These are phyloP conservation scores for Agrostemma githago DNA, from an alignment of 148 eudicot species.

Conservation along the genomic window DNA sequence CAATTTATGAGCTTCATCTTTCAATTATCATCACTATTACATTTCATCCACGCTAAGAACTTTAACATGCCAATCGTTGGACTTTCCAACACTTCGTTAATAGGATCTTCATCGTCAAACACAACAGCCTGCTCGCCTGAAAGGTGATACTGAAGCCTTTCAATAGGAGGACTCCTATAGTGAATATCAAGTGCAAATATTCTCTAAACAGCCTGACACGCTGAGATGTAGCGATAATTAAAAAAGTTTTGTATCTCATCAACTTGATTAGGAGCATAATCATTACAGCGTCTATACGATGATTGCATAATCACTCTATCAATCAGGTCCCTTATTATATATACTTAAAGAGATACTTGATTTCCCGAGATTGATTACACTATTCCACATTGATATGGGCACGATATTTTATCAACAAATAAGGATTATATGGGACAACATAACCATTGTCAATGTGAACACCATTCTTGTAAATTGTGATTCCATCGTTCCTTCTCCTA, in stretches of 20 bases:
- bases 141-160: slow-evolving; percentile 2
- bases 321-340: too few relatives aligned
- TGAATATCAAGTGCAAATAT: slow-evolving; percentile 10
- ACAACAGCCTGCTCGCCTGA: slow-evolving; percentile 1
- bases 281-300: background rate
- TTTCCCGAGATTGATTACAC: too few relatives aligned
- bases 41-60: slow-evolving; percentile 15
- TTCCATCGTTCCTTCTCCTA: too few relatives aligned
- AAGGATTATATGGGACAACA: too few relatives aligned
- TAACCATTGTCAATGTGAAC: too few relatives aligned
- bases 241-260: slow-evolving; percentile 10
- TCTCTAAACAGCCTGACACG: slow-evolving; percentile 17
- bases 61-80: background rate
- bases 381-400: too few relatives aligned
- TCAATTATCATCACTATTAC: background rate
- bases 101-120: background rate
- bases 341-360: too few relatives aligned
- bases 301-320: background rate
- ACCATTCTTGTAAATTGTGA: too few relatives aligned
- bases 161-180: background rate
- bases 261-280: background rate
- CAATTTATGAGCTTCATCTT: background rate
- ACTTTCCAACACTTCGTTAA: background rate
- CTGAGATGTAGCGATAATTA: slow-evolving; percentile 14
- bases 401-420: too few relatives aligned